These are phyloP conservation scores for Candida oleophila DNA, from an alignment of 805 yeast genomes.

Conservation along the genomic window DNA sequence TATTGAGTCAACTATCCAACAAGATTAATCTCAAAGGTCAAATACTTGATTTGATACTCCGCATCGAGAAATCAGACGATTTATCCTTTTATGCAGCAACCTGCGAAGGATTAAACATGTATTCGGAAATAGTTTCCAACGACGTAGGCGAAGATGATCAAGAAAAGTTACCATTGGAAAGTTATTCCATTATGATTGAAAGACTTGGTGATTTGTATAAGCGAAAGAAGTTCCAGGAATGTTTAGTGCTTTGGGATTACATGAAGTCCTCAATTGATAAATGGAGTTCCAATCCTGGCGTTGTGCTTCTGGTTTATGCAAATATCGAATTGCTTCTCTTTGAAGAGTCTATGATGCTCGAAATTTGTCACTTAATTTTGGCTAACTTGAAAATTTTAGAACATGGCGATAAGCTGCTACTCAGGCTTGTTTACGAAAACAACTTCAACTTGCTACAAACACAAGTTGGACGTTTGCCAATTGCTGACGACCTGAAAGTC, in stretches of 20 bases:
- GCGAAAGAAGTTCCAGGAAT: not conserved
- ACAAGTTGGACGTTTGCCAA: conserved; percentile 37
- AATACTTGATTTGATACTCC: conserved; percentile 23
- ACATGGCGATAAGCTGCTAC: not conserved
- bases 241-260: not conserved
- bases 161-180: conserved; percentile 17
- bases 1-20: conserved; percentile 34
- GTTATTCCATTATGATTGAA: conserved; percentile 16
- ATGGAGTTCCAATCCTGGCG: not conserved
- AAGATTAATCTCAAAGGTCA: conserved; percentile 29
- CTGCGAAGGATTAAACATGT: conserved; percentile 18
- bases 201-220: conserved; percentile 10
- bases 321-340: not conserved
- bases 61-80: conserved; percentile 22
- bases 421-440: conserved; percentile 3
- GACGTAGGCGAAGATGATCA: conserved; percentile 12
- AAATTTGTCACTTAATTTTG: not conserved
- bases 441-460: conserved; percentile 16
- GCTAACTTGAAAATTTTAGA: not conserved
- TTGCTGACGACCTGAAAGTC: conserved; percentile 19
- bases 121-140: conserved; percentile 15
- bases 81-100: conserved; percentile 21
- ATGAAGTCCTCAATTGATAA: not conserved
- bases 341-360: not conserved
- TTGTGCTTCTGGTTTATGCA: not conserved